Evolutionary conservation across 345 rosid genomes (phyloP).

Genomic region (Eucalyptus cladocalyx): DNA sequence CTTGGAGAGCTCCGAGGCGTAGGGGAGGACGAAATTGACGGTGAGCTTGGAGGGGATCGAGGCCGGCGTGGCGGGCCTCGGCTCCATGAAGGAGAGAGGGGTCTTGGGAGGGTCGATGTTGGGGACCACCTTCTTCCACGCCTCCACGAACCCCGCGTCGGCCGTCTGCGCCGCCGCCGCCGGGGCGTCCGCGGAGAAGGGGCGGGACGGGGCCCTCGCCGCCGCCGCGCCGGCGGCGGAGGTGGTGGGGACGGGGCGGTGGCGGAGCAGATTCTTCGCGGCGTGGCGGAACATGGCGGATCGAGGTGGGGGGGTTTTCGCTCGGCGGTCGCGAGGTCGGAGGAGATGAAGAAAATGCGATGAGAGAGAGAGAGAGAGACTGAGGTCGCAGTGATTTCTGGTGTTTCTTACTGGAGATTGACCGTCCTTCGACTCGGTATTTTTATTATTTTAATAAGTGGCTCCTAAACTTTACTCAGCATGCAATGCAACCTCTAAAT

Average conservation of each 20-base stretch:
- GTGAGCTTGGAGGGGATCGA: slow-evolving; percentile 40
- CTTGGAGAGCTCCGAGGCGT: slow-evolving; percentile 21
- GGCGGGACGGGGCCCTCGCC: neutral
- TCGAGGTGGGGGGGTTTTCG: slow-evolving; percentile 2
- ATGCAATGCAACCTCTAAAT: fast-evolving
- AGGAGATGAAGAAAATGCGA: neutral
- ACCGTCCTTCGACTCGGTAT: neutral
- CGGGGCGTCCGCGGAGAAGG: slow-evolving; percentile 19
- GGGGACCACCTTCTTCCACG: slow-evolving; percentile 33
- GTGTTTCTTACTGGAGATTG: fast-evolving
- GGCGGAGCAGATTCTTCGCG: neutral
- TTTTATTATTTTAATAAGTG: neutral
- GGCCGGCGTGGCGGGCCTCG: slow-evolving; percentile 17
- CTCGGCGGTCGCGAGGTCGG: slow-evolving; percentile 37
- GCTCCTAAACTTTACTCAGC: neutral
- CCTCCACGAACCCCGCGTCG: slow-evolving; percentile 19
- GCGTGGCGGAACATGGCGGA: slow-evolving; percentile 23
- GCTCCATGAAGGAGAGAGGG: slow-evolving; percentile 29
- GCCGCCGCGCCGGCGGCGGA: neutral
- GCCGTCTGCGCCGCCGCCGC: slow-evolving; percentile 7
- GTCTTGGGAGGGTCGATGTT: slow-evolving; percentile 32
- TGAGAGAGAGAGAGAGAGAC: neutral
- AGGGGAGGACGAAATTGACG: slow-evolving; percentile 41
- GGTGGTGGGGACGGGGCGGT: neutral
- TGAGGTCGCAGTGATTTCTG: neutral